A percentile compares a stretch with the other conserved stretches of the same genome.
Conservation (phyloP, 768 basidiomycete species). For the Collybia mongolica region DNA sequence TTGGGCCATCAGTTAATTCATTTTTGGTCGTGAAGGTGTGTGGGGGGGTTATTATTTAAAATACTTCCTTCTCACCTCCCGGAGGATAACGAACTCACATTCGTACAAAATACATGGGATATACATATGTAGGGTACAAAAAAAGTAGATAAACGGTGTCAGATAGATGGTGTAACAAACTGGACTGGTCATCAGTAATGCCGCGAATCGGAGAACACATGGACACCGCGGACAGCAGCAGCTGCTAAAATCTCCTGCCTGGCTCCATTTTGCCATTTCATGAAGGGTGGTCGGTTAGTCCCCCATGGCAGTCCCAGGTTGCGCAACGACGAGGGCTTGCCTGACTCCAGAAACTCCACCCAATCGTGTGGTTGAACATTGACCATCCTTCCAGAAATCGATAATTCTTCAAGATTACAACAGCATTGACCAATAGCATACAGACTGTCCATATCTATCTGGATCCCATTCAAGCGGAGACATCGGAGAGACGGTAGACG, state of each 20-base stretch:
- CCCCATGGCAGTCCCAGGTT: conserved; percentile 36
- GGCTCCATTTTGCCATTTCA: conserved; percentile 28
- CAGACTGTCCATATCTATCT: conserved; percentile 35
- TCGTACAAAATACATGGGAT: too few relatives aligned
- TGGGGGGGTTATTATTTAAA: too few relatives aligned
- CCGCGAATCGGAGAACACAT: conserved; percentile 1
- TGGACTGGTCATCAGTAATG: too few relatives aligned
- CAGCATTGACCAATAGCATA: conserved; percentile 31
- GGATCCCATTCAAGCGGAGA: conserved; percentile 41
- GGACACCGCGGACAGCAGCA: conserved; percentile 17
- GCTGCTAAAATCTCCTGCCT: conserved; percentile 15
- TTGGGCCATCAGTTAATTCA: too few relatives aligned
- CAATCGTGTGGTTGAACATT: conserved; percentile 39
- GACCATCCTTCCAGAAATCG: conserved; percentile 36
- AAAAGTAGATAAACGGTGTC: too few relatives aligned
- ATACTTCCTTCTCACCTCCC: too few relatives aligned
- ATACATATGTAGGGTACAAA: too few relatives aligned
- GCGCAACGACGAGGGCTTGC: conserved; percentile 31
- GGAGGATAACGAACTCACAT: too few relatives aligned
- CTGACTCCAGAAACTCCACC: conserved; percentile 35
- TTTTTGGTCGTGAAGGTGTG: too few relatives aligned
- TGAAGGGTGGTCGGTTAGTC: conserved; percentile 37
- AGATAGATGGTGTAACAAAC: too few relatives aligned
- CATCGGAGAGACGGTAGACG: conserved; percentile 29
- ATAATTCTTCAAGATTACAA: conserved; percentile 36